Percentiles rank a stretch among this genome's conserved stretches.
phyloP scores from a whole-genome alignment of 768 basidiomycete species.

The Coprinellus micaceus region DNA sequence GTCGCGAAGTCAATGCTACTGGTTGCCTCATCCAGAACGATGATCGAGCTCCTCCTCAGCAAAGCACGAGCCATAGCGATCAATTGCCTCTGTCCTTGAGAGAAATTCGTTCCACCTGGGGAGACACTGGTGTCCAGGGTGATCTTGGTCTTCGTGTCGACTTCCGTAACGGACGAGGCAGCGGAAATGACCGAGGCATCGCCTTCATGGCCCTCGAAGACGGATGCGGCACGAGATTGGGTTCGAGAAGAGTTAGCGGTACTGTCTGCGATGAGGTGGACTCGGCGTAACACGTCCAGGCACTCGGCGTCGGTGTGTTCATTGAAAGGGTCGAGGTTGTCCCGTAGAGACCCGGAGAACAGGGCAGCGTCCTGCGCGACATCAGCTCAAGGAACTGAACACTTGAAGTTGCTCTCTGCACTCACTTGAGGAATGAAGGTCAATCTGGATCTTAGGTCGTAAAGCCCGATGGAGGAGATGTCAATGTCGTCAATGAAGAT shows the following conservation, averaged over 20 bases:
- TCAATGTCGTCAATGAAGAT: constrained; percentile 88
- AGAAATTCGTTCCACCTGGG: constrained; percentile 86
- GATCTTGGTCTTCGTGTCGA: constrained; percentile 54
- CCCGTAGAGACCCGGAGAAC: constrained; percentile 76
- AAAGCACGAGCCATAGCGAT: constrained; percentile 85
- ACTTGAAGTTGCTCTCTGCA: no score
- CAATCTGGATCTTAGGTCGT: constrained; percentile 75
- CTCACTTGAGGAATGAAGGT: constrained; percentile 71
- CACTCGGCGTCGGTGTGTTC: constrained; percentile 82
- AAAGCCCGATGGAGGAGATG: constrained; percentile 78
- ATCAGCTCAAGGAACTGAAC: no score
- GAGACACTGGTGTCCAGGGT: constrained; percentile 78
- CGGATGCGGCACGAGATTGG: constrained; percentile 40
- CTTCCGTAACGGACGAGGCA: constrained; percentile 47
- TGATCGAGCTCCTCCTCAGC: constrained; percentile 64
- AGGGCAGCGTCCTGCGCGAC: constrained; percentile 64
- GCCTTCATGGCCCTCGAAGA: constrained; percentile 18
- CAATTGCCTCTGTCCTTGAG: constrained; percentile 86
- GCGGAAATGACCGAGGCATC: constrained; percentile 30
- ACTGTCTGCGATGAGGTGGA: constrained; percentile 65
- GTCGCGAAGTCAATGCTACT: constrained; percentile 86
- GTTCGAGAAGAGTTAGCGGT: constrained; percentile 45
- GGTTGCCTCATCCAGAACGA: constrained; percentile 81
- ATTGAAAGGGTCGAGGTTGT: constrained; percentile 72
- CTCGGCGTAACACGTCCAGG: constrained; percentile 74